Percentiles rank a stretch among this genome's conserved stretches.
phyloP scores from a whole-genome alignment of 768 basidiomycete species.

The Lactifluus subvellereus region DNA sequence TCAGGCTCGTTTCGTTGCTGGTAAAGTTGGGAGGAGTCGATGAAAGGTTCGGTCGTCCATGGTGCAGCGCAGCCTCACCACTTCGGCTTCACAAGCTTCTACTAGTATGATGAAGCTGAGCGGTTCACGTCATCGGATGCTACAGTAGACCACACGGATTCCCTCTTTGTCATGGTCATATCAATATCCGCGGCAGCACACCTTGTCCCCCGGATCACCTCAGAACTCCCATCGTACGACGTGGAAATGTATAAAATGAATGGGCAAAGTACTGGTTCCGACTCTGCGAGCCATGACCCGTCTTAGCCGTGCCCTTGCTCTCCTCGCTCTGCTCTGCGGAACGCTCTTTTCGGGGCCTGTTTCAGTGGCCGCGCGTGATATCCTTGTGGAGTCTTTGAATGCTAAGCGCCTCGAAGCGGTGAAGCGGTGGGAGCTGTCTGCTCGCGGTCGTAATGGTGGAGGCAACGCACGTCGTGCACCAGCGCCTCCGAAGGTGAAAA shows the following conservation, averaged over 20 bases:
- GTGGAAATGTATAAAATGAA: conserved; percentile 2
- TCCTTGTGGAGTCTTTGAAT: background rate
- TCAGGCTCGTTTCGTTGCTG: no score
- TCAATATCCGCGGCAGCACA: no score
- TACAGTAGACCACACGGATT: no score
- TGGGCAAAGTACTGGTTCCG: background rate
- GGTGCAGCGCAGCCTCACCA: no score
- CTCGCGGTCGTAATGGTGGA: background rate
- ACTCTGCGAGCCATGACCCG: background rate
- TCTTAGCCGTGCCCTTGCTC: background rate
- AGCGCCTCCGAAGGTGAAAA: conserved; percentile 36
- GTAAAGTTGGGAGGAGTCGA: no score
- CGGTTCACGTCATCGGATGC: no score
- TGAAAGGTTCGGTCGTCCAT: no score
- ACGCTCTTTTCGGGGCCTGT: background rate
- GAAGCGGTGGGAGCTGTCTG: conserved; percentile 7
- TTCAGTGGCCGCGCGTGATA: background rate
- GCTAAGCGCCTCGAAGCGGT: conserved; percentile 10
- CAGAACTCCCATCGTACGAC: background rate
- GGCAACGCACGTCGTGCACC: background rate
- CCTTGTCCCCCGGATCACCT: background rate
- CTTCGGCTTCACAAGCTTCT: no score
- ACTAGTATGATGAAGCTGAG: no score
- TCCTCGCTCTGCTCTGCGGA: background rate
- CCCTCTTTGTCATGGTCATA: no score